phyloP scores from a whole-genome alignment of 2,329 filamentous ascomycete genomes.

The Fusarium burgessii region DNA sequence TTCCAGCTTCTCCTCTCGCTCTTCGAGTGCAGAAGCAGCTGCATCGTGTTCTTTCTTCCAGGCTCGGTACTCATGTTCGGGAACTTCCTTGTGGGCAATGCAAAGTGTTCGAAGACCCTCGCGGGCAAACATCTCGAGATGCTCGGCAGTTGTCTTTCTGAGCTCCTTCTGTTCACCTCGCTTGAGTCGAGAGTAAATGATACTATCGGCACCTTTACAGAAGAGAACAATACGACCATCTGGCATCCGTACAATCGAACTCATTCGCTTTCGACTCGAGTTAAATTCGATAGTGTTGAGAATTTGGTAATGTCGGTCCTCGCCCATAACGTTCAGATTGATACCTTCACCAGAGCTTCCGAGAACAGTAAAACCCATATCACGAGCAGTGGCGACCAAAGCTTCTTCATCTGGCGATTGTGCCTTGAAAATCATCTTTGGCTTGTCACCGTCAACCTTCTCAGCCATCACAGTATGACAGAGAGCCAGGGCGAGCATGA shows the following conservation, averaged over 20 bases:
- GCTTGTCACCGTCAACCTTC: constrained; percentile 86
- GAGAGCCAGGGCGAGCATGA: constrained; percentile 95
- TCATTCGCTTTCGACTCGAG: constrained; percentile 96
- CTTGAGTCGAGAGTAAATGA: constrained; percentile 93
- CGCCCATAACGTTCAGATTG: constrained; percentile 85
- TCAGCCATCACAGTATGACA: constrained; percentile 98
- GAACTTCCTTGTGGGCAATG: constrained; percentile 84
- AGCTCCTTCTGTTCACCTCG: constrained; percentile 88
- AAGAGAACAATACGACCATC: constrained; percentile 89
- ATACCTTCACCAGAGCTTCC: constrained; percentile 84
- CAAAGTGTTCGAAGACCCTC: constrained; percentile 96
- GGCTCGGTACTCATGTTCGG: constrained; percentile 82
- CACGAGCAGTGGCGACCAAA: constrained; percentile 91
- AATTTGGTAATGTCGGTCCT: constrained; percentile 86
- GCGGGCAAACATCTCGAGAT: constrained; percentile 95
- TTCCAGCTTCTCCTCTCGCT: constrained; percentile 94
- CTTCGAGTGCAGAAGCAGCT: constrained; percentile 83
- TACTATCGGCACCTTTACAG: constrained; percentile 97
- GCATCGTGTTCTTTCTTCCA: constrained; percentile 92
- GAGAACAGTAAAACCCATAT: constrained; percentile 94
- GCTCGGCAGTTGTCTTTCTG: constrained; percentile 85
- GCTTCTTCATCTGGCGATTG: constrained; percentile 98
- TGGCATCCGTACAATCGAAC: constrained; percentile 94
- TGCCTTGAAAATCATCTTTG: constrained; percentile 93
- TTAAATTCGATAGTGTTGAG: constrained; percentile 98